Evolutionary conservation across 2,329 filamentous ascomycete species (phyloP), one percentile per base, ranked within the genome.

Genomic region (Neonectria punicea): DNA sequence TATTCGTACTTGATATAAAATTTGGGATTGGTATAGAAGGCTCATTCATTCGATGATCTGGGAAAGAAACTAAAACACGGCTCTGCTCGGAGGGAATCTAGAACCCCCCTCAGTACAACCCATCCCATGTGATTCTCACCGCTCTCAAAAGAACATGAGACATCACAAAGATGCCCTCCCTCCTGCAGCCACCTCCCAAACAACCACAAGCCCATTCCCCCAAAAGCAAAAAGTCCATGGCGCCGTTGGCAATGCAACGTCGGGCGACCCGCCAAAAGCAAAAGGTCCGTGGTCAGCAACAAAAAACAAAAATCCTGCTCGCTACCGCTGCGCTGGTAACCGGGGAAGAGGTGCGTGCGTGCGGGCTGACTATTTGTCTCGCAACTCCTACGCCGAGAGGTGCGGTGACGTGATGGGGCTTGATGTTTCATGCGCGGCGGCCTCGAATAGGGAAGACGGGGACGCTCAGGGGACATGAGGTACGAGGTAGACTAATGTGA

Each of bases 241-340:
- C 25, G 47, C 47, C 47, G 47, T 50, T 50, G 30, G 30, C 49
- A 20, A 51, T 51, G 49, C 18, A 51, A 51, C 49, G 10, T 51
- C 49, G 49, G 28, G 28, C n/a, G 28, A 51, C 10, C 46, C n/a
- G 49, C 49, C 49, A 36, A 51, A 51, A 51, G 30, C 28, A 50
- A 32, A 50, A 13, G 47, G 47, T 22, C 44, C 22, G 44, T 6
- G 28, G n/a, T 25, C 25, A 25, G 25, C 25, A 22, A 22, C 22
- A 25, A 25, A 34, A 34, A 34, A 51, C 9, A 49, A 16, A 28
- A 11, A 34, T 8, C 14, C 6, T 11, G 10, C 30, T 51, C 49
- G 49, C 30, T 51, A 51, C 49, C 49, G 49, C 49, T 4, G n/a
- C 28, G n/a, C 30, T 20, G 49, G 49, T 34, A 51, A 32, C 18